phyloP scores from a whole-genome alignment of 106 monocot species.

The Phalaenopsis equestris region DNA sequence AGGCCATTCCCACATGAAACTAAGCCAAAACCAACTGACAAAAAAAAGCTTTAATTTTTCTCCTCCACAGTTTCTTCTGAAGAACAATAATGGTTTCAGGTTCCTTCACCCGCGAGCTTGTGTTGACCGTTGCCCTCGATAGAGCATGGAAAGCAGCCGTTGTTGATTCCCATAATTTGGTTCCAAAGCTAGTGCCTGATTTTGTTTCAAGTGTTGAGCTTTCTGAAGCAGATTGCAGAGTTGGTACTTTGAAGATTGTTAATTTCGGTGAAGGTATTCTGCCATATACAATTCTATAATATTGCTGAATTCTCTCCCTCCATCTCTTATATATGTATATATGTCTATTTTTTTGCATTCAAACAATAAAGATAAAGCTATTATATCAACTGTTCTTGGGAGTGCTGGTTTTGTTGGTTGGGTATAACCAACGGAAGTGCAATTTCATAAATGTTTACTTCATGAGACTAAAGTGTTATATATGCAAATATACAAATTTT shows the following conservation, averaged over 20 bases:
- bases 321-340: no score
- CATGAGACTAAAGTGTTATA: no score
- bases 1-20: background rate
- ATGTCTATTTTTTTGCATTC: no score
- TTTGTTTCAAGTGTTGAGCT: slow-evolving; percentile 12
- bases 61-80: no score
- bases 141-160: slow-evolving; percentile 25
- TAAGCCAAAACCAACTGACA: background rate
- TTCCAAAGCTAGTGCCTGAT: slow-evolving; percentile 15
- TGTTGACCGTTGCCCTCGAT: background rate
- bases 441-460: no score
- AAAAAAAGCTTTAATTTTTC: background rate
- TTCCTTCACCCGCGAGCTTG: slow-evolving; percentile 6
- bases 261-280: slow-evolving; percentile 11
- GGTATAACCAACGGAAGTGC: no score
- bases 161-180: slow-evolving; percentile 12
- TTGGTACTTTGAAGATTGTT: slow-evolving; percentile 17
- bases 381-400: no score
- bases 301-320: no score
- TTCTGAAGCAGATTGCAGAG: slow-evolving; percentile 14
- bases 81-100: slow-evolving; percentile 20
- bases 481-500: no score
- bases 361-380: no score
- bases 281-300: no score
- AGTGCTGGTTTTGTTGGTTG: no score